phyloP scores from a whole-genome alignment of 805 yeast species.

The Metschnikowia reukaufii region DNA sequence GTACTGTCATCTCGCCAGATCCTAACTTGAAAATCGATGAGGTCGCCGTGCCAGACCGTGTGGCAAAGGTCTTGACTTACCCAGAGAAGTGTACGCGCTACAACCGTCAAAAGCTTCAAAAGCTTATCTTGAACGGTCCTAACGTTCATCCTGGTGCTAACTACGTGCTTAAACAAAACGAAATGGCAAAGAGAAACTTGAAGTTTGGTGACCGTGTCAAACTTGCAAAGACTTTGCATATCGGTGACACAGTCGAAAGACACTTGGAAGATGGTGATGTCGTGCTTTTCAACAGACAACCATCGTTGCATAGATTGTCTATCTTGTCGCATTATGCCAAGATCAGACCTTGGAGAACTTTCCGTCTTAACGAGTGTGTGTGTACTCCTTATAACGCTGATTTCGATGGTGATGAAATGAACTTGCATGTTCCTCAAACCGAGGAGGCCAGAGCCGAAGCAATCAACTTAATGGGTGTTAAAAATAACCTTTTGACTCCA shows the following conservation, averaged over 20 bases:
- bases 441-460: slow-evolving; percentile 99
- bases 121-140: slow-evolving; percentile 80
- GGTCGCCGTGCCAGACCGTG: slow-evolving; percentile 97
- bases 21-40: slow-evolving; percentile 94
- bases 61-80: slow-evolving; percentile 91
- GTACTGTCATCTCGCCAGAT: slow-evolving; percentile 98
- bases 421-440: slow-evolving; percentile 97
- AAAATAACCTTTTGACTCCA: slow-evolving; percentile 90
- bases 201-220: slow-evolving; percentile 83
- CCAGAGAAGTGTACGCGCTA: slow-evolving; percentile 94
- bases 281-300: slow-evolving; percentile 95
- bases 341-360: slow-evolving; percentile 97
- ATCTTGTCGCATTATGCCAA: slow-evolving; percentile 95
- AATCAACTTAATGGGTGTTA: slow-evolving; percentile 97
- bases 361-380: slow-evolving; percentile 95
- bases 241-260: slow-evolving; percentile 94
- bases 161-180: slow-evolving; percentile 79
- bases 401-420: slow-evolving; percentile 99
- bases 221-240: slow-evolving; percentile 70
- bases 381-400: slow-evolving; percentile 99
- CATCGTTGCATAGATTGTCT: slow-evolving; percentile 91
- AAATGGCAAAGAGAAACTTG: slow-evolving; percentile 81
- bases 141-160: slow-evolving; percentile 95
- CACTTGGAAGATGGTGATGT: slow-evolving; percentile 97
- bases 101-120: slow-evolving; percentile 74